These are phyloP conservation scores for Phytopythium sindhum DNA, from an alignment of 352 stramenopile species.

Conservation along the genomic window DNA sequence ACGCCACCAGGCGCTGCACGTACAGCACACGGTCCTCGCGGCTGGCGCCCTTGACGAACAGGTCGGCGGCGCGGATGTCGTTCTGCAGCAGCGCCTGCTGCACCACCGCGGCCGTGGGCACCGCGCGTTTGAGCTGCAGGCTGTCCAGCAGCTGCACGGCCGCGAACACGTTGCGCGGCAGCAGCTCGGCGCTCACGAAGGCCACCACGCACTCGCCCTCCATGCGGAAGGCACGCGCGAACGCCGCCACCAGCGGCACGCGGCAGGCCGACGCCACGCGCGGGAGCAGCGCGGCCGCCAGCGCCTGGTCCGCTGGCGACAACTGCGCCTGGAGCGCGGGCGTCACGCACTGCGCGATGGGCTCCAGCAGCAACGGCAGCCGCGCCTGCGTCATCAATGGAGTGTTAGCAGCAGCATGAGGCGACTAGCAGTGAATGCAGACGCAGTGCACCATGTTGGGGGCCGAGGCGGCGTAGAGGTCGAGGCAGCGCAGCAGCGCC, in stretches of 20 bases:
- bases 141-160: slow-evolving; percentile 48
- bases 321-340: slow-evolving; percentile 15
- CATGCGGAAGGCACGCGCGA: slow-evolving; percentile 41
- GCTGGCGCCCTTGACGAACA: slow-evolving; percentile 38
- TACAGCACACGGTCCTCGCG: slow-evolving; percentile 35
- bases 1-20: slow-evolving; percentile 49
- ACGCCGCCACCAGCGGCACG: slow-evolving; percentile 35
- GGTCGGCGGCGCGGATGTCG: slow-evolving; percentile 52
- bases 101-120: slow-evolving; percentile 40
- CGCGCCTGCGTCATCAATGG: no score
- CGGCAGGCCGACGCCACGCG: slow-evolving; percentile 25
- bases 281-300: slow-evolving; percentile 45
- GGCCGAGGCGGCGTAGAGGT: slow-evolving; percentile 15
- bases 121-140: slow-evolving; percentile 35
- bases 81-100: slow-evolving; percentile 40
- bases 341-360: slow-evolving; percentile 19
- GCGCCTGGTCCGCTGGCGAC: slow-evolving; percentile 23
- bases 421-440: no score
- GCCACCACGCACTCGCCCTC: slow-evolving; percentile 15
- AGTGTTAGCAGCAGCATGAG: no score
- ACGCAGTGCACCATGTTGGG: not conserved
- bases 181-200: slow-evolving; percentile 24
- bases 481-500: slow-evolving; percentile 35
- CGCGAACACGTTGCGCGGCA: slow-evolving; percentile 22
- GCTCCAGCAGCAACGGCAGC: slow-evolving; percentile 9